These are phyloP conservation scores for Aspergillus persii DNA, from an alignment of 2,329 filamentous ascomycete genomes.

Conservation along the genomic window DNA sequence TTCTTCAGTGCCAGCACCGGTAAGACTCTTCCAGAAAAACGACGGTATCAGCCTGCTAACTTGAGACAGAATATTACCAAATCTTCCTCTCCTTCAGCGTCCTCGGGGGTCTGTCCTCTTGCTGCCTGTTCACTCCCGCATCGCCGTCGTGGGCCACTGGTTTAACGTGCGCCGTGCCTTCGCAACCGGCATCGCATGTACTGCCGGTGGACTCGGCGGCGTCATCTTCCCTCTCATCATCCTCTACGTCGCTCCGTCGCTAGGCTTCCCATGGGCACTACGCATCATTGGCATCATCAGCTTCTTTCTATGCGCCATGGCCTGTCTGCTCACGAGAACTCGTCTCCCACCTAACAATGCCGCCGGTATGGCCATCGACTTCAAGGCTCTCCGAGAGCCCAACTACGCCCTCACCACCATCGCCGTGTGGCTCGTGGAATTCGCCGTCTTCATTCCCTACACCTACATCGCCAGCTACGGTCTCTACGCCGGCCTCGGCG, in stretches of 20 bases:
- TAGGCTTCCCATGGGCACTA: constrained; percentile 19
- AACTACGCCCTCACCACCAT: not conserved
- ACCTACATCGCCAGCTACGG: constrained; percentile 10
- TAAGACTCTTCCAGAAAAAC: not conserved
- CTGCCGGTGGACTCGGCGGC: not conserved
- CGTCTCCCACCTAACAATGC: constrained; percentile 1
- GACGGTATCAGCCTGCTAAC: not conserved
- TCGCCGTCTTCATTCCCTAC: not conserved
- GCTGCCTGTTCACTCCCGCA: constrained; percentile 23
- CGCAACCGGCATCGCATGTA: not conserved
- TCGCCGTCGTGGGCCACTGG: constrained; percentile 8
- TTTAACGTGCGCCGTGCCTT: not conserved
- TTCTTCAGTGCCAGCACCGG: not conserved
- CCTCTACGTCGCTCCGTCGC: not conserved
- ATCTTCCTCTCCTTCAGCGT: not conserved
- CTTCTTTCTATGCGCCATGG: not conserved
- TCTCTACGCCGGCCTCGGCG: not conserved
- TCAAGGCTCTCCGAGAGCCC: not conserved
- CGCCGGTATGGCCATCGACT: not conserved
- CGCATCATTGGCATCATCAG: constrained; percentile 11
- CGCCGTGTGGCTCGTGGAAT: not conserved
- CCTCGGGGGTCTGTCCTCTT: constrained; percentile 4
- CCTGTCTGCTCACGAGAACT: not conserved
- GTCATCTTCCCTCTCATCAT: constrained; percentile 1
- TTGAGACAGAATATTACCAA: not conserved